A percentile compares a stretch with the other conserved stretches of the same genome.
These are phyloP conservation scores for Exophiala lecanii-corni DNA, from an alignment of 2,329 filamentous ascomycete genomes.

Conservation along the genomic window DNA sequence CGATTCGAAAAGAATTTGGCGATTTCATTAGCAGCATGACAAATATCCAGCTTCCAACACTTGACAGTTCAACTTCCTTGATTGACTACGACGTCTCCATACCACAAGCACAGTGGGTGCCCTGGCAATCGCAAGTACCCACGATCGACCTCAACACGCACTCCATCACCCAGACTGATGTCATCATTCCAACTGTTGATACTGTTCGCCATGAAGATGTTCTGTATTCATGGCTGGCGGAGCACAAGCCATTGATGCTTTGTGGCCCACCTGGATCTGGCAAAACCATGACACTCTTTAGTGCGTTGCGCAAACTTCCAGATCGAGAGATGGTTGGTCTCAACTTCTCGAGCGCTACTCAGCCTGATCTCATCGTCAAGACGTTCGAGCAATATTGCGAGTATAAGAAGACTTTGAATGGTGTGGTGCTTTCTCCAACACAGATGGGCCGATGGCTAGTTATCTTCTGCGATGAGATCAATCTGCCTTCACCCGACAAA, in stretches of 20 bases:
- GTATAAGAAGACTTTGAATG: conserved; percentile 97
- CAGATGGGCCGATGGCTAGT: conserved; percentile 98
- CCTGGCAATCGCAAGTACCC: conserved; percentile 94
- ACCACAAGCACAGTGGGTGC: conserved; percentile 80
- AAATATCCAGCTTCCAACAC: conserved; percentile 75
- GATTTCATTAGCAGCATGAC: conserved; percentile 77
- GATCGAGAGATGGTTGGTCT: conserved; percentile 99
- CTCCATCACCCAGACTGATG: conserved; percentile 94
- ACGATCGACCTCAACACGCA: conserved; percentile 96
- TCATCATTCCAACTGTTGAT: conserved; percentile 95
- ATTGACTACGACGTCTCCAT: conserved; percentile 94
- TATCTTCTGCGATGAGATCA: conserved; percentile 99
- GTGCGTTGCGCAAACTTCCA: conserved; percentile 88
- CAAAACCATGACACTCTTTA: conserved; percentile 99
- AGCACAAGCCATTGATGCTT: conserved; percentile 93
- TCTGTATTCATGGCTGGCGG: conserved; percentile 98
- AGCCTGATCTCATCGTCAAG: conserved; percentile 95
- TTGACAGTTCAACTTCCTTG: conserved; percentile 74
- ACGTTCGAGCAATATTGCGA: conserved; percentile 99
- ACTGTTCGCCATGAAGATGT: conserved; percentile 97
- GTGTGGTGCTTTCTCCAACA: conserved; percentile 88
- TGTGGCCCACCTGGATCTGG: conserved; percentile 97
- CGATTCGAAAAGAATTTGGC: conserved; percentile 83
- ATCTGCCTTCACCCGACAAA: conserved; percentile 92
- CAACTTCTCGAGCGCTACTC: conserved; percentile 98